A percentile compares a stretch with the other conserved stretches of the same genome.
Conservation (phyloP, 768 basidiomycete species). For the Russula earlei region DNA sequence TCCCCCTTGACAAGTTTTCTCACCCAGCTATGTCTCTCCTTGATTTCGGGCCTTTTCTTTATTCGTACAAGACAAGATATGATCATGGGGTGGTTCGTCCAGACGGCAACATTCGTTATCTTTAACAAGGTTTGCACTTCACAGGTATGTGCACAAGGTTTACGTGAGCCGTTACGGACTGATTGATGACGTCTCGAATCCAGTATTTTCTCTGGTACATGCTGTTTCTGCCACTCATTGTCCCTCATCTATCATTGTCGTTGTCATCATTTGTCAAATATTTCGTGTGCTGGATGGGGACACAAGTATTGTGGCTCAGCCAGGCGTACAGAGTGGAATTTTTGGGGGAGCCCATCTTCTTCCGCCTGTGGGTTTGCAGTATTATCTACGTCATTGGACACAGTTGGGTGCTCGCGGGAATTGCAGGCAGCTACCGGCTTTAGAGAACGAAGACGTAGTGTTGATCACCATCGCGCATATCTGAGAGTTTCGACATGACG, state of each 20-base stretch:
- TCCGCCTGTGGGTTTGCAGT: conserved; percentile 69
- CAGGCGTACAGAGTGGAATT: conserved; percentile 91
- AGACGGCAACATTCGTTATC: conserved; percentile 84
- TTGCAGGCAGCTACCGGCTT: conserved; percentile 43
- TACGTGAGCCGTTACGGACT: background rate
- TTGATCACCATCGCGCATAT: background rate
- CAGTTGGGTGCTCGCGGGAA: conserved; percentile 63
- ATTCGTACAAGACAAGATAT: conserved; percentile 50
- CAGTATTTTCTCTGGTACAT: conserved; percentile 99
- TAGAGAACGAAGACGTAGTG: background rate
- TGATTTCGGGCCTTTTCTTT: conserved; percentile 67
- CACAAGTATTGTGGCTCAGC: conserved; percentile 84
- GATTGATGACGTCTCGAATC: background rate
- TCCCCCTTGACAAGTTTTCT: conserved; percentile 77
- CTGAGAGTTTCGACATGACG: background rate
- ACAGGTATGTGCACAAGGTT: conserved; percentile 44
- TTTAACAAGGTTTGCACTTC: conserved; percentile 99
- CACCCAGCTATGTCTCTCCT: conserved; percentile 68
- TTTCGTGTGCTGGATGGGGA: conserved; percentile 56
- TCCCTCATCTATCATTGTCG: conserved; percentile 55
- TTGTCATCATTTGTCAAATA: conserved; percentile 33
- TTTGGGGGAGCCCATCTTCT: conserved; percentile 63
- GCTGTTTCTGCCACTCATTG: conserved; percentile 73
- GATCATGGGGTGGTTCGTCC: conserved; percentile 81
- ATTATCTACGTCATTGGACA: conserved; percentile 68